A percentile compares a stretch with the other conserved stretches of the same genome.
These are phyloP conservation scores for Ophiostoma sp. DNA, from an alignment of 2,329 filamentous ascomycete species.

Conservation along the genomic window DNA sequence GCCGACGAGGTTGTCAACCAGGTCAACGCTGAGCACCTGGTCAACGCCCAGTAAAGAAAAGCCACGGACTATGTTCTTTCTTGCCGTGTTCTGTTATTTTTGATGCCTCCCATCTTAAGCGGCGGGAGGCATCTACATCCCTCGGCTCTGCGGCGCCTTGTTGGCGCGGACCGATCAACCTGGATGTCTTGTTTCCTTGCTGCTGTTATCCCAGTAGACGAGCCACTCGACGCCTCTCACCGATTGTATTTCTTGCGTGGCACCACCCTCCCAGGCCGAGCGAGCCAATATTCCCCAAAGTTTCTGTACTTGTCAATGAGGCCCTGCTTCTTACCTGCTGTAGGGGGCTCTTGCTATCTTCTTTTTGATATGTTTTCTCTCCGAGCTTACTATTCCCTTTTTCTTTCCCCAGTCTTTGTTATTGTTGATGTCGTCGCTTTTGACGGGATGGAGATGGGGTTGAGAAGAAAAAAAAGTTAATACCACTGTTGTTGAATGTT, in stretches of 20 bases:
- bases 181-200: not conserved
- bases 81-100: too few species aligned
- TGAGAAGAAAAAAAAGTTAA: slow-evolving; percentile 3
- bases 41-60: not conserved
- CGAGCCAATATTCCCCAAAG: slow-evolving; percentile 7
- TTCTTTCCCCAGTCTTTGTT: not conserved
- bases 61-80: not conserved
- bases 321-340: not conserved
- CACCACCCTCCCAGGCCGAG: not conserved
- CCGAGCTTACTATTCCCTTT: slow-evolving; percentile 2
- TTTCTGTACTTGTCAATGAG: slow-evolving; percentile 1
- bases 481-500: slow-evolving; percentile 12
- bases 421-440: not conserved
- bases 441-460: not conserved
- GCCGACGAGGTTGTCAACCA: slow-evolving; percentile 25
- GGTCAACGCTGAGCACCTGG: slow-evolving; percentile 24
- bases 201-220: not conserved
- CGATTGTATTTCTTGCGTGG: not conserved
- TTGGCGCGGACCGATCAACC: not conserved
- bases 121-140: not conserved
- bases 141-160: not conserved
- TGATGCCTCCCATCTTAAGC: too few species aligned
- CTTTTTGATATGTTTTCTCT: not conserved
- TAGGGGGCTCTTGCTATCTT: not conserved
- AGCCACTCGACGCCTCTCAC: not conserved